phyloP scores from a whole-genome alignment of 2,329 filamentous ascomycete genomes.

The Aureobasidium sp. region DNA sequence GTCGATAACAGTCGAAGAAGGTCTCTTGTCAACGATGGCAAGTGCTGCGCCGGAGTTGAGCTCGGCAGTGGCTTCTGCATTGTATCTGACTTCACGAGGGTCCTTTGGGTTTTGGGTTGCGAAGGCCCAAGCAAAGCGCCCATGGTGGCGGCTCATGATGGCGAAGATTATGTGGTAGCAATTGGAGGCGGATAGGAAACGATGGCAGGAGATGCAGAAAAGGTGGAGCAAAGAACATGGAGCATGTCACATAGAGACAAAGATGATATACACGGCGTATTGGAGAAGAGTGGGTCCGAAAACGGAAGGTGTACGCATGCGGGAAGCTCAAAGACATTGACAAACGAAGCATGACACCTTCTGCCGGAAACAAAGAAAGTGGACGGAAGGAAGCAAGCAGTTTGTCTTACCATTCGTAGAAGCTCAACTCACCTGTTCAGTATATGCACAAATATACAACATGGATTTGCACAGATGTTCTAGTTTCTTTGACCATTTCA shows the following conservation, averaged over 20 bases:
- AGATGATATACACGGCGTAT: slow-evolving; percentile 6
- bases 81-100: background rate
- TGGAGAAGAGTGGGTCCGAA: background rate
- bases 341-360: background rate
- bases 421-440: background rate
- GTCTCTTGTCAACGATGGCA: background rate
- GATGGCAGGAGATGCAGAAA: background rate
- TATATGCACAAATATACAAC: background rate
- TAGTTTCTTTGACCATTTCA: background rate
- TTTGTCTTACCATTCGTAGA: background rate
- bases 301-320: slow-evolving; percentile 7
- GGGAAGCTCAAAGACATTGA: background rate
- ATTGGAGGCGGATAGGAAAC: background rate
- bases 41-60: background rate
- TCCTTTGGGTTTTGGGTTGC: background rate
- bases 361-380: background rate
- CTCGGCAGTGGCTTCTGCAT: background rate
- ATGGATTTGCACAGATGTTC: background rate
- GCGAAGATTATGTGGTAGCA: background rate
- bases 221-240: slow-evolving; percentile 1
- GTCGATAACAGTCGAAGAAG: background rate
- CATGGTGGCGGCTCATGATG: background rate
- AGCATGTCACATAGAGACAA: background rate
- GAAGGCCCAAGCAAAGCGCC: background rate
- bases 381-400: background rate